Evolutionary conservation across 2,329 filamentous ascomycete genomes (phyloP).

Genomic region (Beauveria sp.): DNA sequence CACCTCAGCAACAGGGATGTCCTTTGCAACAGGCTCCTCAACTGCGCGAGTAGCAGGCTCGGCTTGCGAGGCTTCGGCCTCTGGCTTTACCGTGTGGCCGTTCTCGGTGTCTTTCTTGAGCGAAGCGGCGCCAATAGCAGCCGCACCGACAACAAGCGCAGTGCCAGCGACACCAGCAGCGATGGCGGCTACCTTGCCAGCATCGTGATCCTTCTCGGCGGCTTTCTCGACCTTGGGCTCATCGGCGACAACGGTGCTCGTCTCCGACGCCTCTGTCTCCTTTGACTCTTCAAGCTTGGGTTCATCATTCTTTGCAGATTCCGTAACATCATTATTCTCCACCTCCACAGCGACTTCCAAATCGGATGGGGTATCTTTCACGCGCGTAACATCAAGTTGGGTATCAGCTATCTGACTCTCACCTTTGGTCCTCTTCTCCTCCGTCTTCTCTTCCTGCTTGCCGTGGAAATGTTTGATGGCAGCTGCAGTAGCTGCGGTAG

Average conservation of each 20-base stretch:
- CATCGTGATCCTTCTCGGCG: background rate
- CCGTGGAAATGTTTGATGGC: background rate
- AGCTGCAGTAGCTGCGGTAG: constrained; percentile 4
- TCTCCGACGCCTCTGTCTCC: constrained; percentile 6
- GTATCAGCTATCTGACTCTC: constrained; percentile 9
- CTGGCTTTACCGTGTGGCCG: background rate
- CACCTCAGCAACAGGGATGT: background rate
- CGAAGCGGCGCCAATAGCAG: background rate
- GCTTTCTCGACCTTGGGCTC: constrained; percentile 5
- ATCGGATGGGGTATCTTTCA: constrained; percentile 8
- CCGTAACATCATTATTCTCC: constrained; percentile 4
- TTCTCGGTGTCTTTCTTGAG: background rate
- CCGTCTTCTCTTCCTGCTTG: constrained; percentile 4
- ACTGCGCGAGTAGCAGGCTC: background rate
- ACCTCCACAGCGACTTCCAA: constrained; percentile 1
- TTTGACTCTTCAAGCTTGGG: constrained; percentile 5
- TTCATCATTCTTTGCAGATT: constrained; percentile 1
- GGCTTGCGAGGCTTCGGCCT: background rate
- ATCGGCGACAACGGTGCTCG: constrained; percentile 7
- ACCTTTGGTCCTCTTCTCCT: constrained; percentile 19
- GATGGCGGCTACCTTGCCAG: background rate
- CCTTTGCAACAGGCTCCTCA: background rate
- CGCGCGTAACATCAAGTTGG: constrained; percentile 8
- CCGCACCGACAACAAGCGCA: background rate
- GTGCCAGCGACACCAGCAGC: background rate